These are phyloP conservation scores for Mycoemilia scoparia DNA, from an alignment of 192 early-diverging fungal species.

Conservation along the genomic window DNA sequence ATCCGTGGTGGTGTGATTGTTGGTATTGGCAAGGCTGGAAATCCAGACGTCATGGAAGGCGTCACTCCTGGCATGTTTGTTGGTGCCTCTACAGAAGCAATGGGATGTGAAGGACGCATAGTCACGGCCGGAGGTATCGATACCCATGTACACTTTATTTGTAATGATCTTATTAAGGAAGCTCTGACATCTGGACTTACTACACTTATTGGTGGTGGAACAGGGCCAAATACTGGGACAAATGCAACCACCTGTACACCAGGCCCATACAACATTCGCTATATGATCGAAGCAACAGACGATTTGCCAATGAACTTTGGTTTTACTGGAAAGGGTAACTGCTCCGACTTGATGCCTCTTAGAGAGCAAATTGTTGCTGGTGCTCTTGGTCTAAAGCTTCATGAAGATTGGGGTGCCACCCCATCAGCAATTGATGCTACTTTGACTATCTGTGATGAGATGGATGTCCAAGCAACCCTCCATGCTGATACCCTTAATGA, in stretches of 20 bases:
- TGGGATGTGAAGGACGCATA: slow-evolving; percentile 80
- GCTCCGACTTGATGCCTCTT: slow-evolving; percentile 40
- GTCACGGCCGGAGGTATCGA: slow-evolving; percentile 89
- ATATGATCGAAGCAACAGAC: slow-evolving; percentile 84
- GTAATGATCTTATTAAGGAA: slow-evolving; percentile 76
- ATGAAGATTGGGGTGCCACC: slow-evolving; percentile 95
- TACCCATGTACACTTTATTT: slow-evolving; percentile 91
- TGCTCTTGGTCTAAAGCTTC: slow-evolving; percentile 74
- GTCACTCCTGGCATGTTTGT: slow-evolving; percentile 78
- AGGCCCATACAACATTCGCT: slow-evolving; percentile 59
- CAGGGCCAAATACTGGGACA: slow-evolving; percentile 90
- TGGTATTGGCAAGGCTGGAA: slow-evolving; percentile 95
- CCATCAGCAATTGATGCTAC: slow-evolving; percentile 86
- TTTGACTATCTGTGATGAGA: slow-evolving; percentile 63
- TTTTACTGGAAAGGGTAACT: slow-evolving; percentile 92
- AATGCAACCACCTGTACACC: slow-evolving; percentile 95
- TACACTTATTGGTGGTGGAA: slow-evolving; percentile 77
- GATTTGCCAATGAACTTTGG: slow-evolving; percentile 81
- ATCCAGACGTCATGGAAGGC: slow-evolving; percentile 91
- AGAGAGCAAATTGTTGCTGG: slow-evolving; percentile 74
- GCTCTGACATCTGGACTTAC: slow-evolving; percentile 62
- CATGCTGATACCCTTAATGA: slow-evolving; percentile 98
- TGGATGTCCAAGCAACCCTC: slow-evolving; percentile 77
- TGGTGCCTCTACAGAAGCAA: slow-evolving; percentile 76
- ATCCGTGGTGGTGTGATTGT: slow-evolving; percentile 66